phyloP scores from a whole-genome alignment of 345 rosid species.

The Anastatica hierochuntica region DNA sequence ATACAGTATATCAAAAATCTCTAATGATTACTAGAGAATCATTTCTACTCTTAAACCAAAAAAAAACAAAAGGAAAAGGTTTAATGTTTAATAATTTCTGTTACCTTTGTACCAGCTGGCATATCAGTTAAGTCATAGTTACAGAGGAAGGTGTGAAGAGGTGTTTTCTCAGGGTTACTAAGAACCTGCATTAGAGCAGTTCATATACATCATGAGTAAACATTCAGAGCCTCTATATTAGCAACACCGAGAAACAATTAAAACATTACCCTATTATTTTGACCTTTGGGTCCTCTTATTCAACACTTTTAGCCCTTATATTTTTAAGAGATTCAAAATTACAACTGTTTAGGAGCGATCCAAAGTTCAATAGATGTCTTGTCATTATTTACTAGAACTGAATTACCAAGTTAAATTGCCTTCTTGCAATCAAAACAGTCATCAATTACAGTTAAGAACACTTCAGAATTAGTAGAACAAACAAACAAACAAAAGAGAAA shows the following conservation, averaged over 20 bases:
- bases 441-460: not conserved
- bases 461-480: not conserved
- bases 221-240: not conserved
- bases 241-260: slow-evolving; percentile 5
- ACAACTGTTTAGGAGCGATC: too few species aligned
- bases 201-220: slow-evolving; percentile 14
- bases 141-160: slow-evolving; percentile 89
- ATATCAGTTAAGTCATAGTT: slow-evolving; percentile 91
- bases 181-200: slow-evolving; percentile 49
- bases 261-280: too few species aligned
- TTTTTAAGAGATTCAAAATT: too few species aligned
- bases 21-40: too few species aligned
- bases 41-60: not conserved
- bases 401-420: not conserved
- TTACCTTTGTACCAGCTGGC: slow-evolving; percentile 63
- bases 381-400: not conserved
- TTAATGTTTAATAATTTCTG: not conserved
- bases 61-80: too few species aligned
- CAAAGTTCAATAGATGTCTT: too few species aligned
- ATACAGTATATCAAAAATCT: not conserved
- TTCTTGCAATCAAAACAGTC: not conserved
- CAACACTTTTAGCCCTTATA: not conserved
- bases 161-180: slow-evolving; percentile 98
- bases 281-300: too few species aligned
- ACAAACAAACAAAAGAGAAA: slow-evolving; percentile 7